These are phyloP conservation scores for Funneliformis caledonium DNA, from an alignment of 371 early-diverging fungal species.

Conservation along the genomic window DNA sequence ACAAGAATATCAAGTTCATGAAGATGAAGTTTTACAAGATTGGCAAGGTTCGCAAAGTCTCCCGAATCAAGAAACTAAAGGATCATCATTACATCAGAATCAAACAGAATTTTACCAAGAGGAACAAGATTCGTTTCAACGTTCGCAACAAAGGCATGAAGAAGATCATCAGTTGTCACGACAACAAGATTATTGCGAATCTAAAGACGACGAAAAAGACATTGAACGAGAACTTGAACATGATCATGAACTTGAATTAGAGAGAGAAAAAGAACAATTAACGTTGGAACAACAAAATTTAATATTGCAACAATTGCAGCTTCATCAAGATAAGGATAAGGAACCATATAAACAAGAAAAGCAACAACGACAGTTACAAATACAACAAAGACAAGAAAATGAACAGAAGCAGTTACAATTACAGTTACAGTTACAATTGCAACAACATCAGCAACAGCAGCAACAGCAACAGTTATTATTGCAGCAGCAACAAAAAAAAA, in stretches of 20 bases:
- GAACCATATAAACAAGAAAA: neutral
- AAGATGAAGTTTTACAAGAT: neutral
- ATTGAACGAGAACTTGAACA: neutral
- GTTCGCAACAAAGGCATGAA: conserved; percentile 42
- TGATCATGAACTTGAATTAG: neutral
- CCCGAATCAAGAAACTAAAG: neutral
- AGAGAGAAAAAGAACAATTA: neutral
- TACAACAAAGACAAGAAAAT: conserved; percentile 19
- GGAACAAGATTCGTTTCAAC: conserved; percentile 8
- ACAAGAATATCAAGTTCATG: neutral
- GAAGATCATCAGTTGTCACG: conserved; percentile 41
- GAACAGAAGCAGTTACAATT: conserved; percentile 20
- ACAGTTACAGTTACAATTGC: neutral
- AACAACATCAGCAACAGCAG: conserved; percentile 8
- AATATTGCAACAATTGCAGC: conserved; percentile 2
- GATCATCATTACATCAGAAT: neutral
- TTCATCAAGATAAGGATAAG: conserved; percentile 2
- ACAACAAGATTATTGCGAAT: conserved; percentile 10
- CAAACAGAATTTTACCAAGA: neutral
- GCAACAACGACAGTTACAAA: conserved; percentile 11
- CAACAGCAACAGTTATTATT: conserved; percentile 8
- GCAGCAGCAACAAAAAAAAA: conserved; percentile 26
- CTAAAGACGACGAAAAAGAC: conserved; percentile 40
- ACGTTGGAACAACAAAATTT: neutral
- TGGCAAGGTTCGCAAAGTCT: neutral